Evolutionary conservation across 2,329 filamentous ascomycete species (phyloP), one percentile per base, ranked within the genome.

Genomic region (Metarhizium guizhouense): DNA sequence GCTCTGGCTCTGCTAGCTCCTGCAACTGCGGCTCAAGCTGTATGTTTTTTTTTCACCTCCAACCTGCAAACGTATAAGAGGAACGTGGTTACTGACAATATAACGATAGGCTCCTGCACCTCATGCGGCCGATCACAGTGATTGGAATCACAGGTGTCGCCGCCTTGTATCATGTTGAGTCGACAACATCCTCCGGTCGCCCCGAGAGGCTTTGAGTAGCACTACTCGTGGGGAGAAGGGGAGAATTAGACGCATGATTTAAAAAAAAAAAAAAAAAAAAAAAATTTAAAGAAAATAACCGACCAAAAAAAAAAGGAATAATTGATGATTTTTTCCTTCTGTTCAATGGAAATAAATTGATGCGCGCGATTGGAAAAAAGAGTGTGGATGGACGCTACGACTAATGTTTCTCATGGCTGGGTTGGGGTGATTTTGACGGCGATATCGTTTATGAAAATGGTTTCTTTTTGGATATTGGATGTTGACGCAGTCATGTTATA

Each of bases 1-100:
- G 69, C 64, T 69, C 67, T 60, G 66, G 68, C 61, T 60, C 58
- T 57, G 59, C 64, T 57, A 63, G 66, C 58, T 58, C 63, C 57
- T 70, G 69, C 66, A 68, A 65, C 65, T 71, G 69, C 60, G 69
- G 69, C 66, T 64, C 68, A 57, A 64, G 63, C 64, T 71, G 69
- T 71, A 61, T 51, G 69, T 66, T 32, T 8, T 13, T 7, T 47
- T 43, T 32, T 16, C 6, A 18, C 6, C 20, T 18, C 45, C 8
- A 49, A 29, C 20, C 11, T 50, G 16, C 48, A n/a, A 3, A 11
- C 16, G 16, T 13, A 54, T 67, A 48, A 68, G 53, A 11, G 6
- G 8, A 10, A 0, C 2, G 2, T 0, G 7, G 11, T 20, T 13
- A 38, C 30, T 53, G 32, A 53, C 29, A 6, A 34, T 29, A 13